phyloP scores from a whole-genome alignment of 2,329 filamentous ascomycete genomes.

The Diaporthe caulivora region DNA sequence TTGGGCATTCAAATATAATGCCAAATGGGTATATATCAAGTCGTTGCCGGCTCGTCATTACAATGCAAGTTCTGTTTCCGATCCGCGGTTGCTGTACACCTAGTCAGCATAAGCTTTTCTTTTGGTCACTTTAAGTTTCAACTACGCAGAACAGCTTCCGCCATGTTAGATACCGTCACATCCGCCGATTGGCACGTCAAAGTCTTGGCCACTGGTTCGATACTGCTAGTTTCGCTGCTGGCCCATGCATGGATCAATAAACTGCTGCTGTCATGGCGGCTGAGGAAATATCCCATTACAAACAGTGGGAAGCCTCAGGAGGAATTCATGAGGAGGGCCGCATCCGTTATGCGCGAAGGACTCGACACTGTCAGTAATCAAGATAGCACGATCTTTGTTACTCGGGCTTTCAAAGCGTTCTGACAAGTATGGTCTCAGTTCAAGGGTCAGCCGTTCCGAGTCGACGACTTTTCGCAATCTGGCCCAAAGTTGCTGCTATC shows the following conservation, averaged over 20 bases:
- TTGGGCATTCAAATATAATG: no score
- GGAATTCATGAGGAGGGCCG: background rate
- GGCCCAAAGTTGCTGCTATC: constrained; percentile 15
- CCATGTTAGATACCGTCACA: background rate
- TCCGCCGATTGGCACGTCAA: constrained; percentile 20
- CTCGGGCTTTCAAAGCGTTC: no score
- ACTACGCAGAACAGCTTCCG: background rate
- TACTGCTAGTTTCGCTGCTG: background rate
- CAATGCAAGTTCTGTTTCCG: no score
- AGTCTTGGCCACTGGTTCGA: background rate
- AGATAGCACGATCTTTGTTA: no score
- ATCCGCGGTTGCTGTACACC: no score
- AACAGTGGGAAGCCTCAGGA: constrained; percentile 19
- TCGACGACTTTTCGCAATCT: constrained; percentile 27
- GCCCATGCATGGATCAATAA: constrained; percentile 5
- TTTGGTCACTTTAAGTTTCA: no score
- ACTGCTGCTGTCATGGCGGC: background rate
- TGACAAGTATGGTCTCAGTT: no score
- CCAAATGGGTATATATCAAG: no score
- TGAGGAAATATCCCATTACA: constrained; percentile 20
- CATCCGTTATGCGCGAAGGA: background rate
- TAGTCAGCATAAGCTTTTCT: no score
- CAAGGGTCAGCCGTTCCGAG: constrained; percentile 10
- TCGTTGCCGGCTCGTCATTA: background rate
- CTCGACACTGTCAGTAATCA: background rate